Percentiles rank a stretch among this genome's conserved stretches.
These are phyloP conservation scores for Saccharomycopsis schoenii DNA, from an alignment of 805 yeast genomes.

Conservation along the genomic window DNA sequence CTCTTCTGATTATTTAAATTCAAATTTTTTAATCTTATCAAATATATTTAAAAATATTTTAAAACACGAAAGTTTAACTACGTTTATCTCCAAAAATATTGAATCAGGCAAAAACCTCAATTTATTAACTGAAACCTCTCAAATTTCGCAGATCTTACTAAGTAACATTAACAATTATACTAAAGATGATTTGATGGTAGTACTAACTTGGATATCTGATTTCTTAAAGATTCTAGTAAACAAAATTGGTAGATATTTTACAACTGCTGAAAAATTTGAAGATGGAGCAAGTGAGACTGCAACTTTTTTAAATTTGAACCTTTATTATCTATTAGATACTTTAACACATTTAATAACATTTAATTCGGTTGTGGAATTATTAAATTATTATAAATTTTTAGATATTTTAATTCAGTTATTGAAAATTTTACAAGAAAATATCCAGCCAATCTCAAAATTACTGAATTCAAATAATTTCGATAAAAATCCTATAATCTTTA, in stretches of 20 bases:
- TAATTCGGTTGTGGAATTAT: conserved; percentile 31
- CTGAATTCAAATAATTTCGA: not conserved
- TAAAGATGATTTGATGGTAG: conserved; percentile 4
- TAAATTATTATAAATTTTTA: conserved; percentile 32
- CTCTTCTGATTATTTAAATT: not conserved
- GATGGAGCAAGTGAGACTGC: not conserved
- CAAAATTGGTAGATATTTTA: not conserved
- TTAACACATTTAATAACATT: conserved; percentile 33
- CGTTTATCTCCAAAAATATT: conserved; percentile 19
- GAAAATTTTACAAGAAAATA: conserved; percentile 32
- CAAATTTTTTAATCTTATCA: conserved; percentile 20
- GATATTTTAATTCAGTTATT: conserved; percentile 30
- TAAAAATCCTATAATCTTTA: conserved; percentile 34
- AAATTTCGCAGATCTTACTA: conserved; percentile 28
- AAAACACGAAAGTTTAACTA: conserved; percentile 27
- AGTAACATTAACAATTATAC: conserved; percentile 21
- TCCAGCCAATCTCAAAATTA: conserved; percentile 22
- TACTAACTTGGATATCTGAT: conserved; percentile 11
- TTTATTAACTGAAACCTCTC: conserved; percentile 20
- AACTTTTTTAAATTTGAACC: not conserved
- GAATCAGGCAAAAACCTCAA: not conserved
- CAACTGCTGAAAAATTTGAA: not conserved
- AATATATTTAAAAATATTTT: conserved; percentile 22
- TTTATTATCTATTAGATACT: conserved; percentile 29
- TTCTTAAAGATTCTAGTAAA: not conserved